Conservation (phyloP, 2,329 filamentous ascomycete species). For the Thelonectria rubi region DNA sequence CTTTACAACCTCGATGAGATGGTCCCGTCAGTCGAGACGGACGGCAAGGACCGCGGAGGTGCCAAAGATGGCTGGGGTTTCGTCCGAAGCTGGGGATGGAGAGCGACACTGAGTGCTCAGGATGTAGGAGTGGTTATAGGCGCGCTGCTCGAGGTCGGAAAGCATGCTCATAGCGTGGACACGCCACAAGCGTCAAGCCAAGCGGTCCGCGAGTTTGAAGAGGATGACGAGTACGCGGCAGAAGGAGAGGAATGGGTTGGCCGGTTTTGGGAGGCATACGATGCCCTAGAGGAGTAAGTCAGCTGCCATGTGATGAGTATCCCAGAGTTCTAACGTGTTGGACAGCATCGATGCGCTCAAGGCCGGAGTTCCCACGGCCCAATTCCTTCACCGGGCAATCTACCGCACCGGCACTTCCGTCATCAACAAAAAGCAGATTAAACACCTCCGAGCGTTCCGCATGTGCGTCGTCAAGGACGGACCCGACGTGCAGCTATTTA, state of each 20-base stretch:
- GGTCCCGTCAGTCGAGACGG: slow-evolving; percentile 80
- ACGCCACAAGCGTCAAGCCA: slow-evolving; percentile 45
- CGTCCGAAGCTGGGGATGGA: slow-evolving; percentile 97
- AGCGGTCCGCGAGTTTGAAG: slow-evolving; percentile 53
- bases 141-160: slow-evolving; percentile 91
- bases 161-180: slow-evolving; percentile 53
- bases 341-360: slow-evolving; percentile 78
- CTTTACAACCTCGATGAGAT: slow-evolving; percentile 94
- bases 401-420: slow-evolving; percentile 90
- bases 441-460: slow-evolving; percentile 89
- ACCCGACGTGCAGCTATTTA: slow-evolving; percentile 89
- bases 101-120: slow-evolving; percentile 89
- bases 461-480: slow-evolving; percentile 97
- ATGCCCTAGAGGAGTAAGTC: slow-evolving; percentile 73
- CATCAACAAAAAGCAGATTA: slow-evolving; percentile 93
- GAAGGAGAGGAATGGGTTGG: slow-evolving; percentile 72
- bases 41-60: slow-evolving; percentile 73
- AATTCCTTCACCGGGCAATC: slow-evolving; percentile 90
- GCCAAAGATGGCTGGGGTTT: slow-evolving; percentile 96
- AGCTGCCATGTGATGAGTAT: not conserved
- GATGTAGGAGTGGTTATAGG: slow-evolving; percentile 94
- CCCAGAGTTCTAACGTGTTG: slow-evolving; percentile 10
- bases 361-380: slow-evolving; percentile 80
- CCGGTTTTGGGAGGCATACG: slow-evolving; percentile 77
- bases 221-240: slow-evolving; percentile 58